Conservation (phyloP, 352 stramenopile genomes). For the Phytophthora pisi region DNA sequence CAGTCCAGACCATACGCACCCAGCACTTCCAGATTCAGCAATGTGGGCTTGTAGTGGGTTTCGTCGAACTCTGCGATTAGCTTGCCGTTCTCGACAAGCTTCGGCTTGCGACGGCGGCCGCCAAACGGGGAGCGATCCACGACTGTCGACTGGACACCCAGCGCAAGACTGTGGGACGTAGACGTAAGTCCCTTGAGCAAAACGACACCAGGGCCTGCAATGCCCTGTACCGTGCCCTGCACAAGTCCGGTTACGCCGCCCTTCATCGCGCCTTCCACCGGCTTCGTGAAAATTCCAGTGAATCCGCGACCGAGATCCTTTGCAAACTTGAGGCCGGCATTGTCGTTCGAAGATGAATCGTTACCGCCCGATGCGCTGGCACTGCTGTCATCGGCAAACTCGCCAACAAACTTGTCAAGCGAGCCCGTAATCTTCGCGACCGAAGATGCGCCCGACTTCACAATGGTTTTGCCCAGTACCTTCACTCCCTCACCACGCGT, state of each 20-base stretch:
- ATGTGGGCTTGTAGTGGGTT: constrained; percentile 61
- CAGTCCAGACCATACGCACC: constrained; percentile 73
- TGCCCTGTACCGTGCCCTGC: constrained; percentile 77
- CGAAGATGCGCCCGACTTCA: constrained; percentile 74
- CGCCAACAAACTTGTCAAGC: constrained; percentile 85
- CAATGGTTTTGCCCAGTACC: constrained; percentile 85
- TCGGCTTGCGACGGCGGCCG: constrained; percentile 68
- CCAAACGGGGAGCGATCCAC: constrained; percentile 83
- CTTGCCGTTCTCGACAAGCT: constrained; percentile 71
- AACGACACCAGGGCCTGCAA: constrained; percentile 81
- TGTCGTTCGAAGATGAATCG: constrained; percentile 45
- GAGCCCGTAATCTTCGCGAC: constrained; percentile 86
- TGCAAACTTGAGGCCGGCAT: constrained; percentile 80
- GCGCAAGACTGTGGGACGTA: constrained; percentile 77
- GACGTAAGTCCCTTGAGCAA: constrained; percentile 86
- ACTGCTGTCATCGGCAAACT: constrained; percentile 71
- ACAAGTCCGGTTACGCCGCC: constrained; percentile 80
- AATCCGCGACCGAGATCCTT: constrained; percentile 86
- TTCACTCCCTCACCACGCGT: constrained; percentile 88
- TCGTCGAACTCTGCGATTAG: constrained; percentile 73
- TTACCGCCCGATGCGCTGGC: constrained; percentile 17
- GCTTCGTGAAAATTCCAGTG: constrained; percentile 89
- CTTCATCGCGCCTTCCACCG: constrained; percentile 82
- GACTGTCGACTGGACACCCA: constrained; percentile 81
- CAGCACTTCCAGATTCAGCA: constrained; percentile 72